Percentiles rank a stretch among this genome's conserved stretches.
Conservation (phyloP, 1,139 yeast species). For the Sporopachydermia cereana region DNA sequence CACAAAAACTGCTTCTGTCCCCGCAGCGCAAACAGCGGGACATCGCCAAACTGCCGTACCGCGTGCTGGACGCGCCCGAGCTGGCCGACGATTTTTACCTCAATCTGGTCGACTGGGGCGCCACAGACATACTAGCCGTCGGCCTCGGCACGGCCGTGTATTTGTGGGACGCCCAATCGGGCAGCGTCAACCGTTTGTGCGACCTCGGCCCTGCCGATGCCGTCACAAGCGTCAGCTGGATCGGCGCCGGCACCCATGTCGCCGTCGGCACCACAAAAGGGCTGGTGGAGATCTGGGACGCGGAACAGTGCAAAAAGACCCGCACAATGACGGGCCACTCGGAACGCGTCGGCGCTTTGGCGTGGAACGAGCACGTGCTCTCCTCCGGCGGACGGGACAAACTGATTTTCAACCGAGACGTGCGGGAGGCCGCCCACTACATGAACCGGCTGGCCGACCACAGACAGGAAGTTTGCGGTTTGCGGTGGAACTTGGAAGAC, state of each 20-base stretch:
- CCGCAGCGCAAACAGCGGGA: constrained; percentile 73
- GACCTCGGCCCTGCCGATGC: constrained; percentile 47
- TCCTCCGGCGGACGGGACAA: constrained; percentile 85
- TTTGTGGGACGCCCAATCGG: constrained; percentile 82
- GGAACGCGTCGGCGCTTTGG: constrained; percentile 71
- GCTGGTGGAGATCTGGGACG: constrained; percentile 91
- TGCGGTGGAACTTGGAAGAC: constrained; percentile 86
- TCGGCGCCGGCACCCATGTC: constrained; percentile 83
- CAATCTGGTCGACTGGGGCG: constrained; percentile 93
- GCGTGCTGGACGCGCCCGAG: constrained; percentile 95
- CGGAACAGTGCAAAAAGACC: constrained; percentile 68
- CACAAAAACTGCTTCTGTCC: constrained; percentile 64
- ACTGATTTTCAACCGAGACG: constrained; percentile 80
- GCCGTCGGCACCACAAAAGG: constrained; percentile 90
- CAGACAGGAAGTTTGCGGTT: constrained; percentile 92
- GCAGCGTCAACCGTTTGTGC: constrained; percentile 73
- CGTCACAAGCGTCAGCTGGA: constrained; percentile 85
- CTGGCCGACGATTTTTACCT: constrained; percentile 88
- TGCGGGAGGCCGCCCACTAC: constrained; percentile 74
- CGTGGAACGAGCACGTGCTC: constrained; percentile 90
- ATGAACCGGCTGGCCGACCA: constrained; percentile 64
- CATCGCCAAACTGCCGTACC: constrained; percentile 77
- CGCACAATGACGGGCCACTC: constrained; percentile 90
- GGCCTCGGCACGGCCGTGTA: constrained; percentile 85
- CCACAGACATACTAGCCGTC: constrained; percentile 78